These are phyloP conservation scores for Cyberlindnera samutprakarnensis DNA, from an alignment of 805 yeast genomes.

Conservation along the genomic window DNA sequence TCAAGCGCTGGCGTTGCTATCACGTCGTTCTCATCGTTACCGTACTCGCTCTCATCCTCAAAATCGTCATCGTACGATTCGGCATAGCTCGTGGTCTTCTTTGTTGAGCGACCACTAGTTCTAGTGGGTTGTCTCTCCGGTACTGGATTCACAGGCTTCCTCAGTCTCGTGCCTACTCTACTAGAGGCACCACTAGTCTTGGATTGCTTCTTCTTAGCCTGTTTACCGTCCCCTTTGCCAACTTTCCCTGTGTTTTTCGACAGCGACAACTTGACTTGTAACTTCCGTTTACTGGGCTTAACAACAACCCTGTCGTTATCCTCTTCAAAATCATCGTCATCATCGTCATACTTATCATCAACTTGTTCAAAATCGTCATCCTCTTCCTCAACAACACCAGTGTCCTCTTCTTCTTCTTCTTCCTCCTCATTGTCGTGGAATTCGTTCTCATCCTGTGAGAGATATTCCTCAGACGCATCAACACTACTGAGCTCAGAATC, in stretches of 20 bases:
- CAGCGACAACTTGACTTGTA: too few species aligned
- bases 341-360: conserved; percentile 3
- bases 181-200: too few species aligned
- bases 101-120: background rate
- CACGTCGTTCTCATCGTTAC: conserved; percentile 10
- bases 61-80: conserved; percentile 20
- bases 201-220: too few species aligned
- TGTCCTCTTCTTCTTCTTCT: conserved; percentile 15
- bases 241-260: too few species aligned
- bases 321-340: conserved; percentile 1
- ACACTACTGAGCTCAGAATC: conserved; percentile 13
- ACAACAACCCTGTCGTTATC: too few species aligned
- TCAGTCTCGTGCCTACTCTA: too few species aligned
- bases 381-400: conserved; percentile 8
- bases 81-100: conserved; percentile 9
- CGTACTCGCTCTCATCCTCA: background rate
- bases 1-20: conserved; percentile 21
- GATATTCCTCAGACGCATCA: conserved; percentile 5
- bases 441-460: conserved; percentile 6
- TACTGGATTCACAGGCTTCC: too few species aligned
- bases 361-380: conserved; percentile 8
- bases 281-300: too few species aligned
- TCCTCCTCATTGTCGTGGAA: conserved; percentile 12
- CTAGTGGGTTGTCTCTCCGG: background rate
- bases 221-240: too few species aligned